A percentile compares a stretch with the other conserved stretches of the same genome.
Conservation (phyloP, 208 protist genomes). For the Wallacemonas sp. region DNA sequence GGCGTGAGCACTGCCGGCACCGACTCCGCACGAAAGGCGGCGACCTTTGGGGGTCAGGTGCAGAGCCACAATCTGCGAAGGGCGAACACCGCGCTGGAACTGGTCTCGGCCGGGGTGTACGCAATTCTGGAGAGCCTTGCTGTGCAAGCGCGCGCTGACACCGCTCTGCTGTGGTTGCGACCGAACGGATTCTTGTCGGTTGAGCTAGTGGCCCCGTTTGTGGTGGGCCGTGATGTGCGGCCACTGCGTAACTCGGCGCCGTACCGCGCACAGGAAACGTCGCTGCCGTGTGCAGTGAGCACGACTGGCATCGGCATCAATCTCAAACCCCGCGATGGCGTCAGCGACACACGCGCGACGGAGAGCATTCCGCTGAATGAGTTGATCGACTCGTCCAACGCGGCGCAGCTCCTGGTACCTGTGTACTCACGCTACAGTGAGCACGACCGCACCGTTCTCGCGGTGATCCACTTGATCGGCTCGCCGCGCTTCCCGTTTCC, state of each 20-base stretch:
- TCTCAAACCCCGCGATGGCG: constrained; percentile 39
- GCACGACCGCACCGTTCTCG: constrained; percentile 28
- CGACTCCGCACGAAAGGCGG: constrained; percentile 10
- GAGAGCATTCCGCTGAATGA: constrained; percentile 58
- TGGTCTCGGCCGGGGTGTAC: constrained; percentile 83
- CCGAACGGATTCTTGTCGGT: constrained; percentile 63
- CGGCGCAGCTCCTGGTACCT: constrained; percentile 79
- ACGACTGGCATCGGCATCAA: constrained; percentile 81
- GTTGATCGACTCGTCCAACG: constrained; percentile 67
- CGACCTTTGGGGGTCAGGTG: constrained; percentile 66
- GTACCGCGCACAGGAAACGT: constrained; percentile 71
- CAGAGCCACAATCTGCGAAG: constrained; percentile 55
- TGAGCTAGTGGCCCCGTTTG: constrained; percentile 87
- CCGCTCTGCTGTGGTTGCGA: constrained; percentile 78
- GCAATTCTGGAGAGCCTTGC: constrained; percentile 72
- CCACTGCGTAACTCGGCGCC: constrained; percentile 67
- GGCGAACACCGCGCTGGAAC: constrained; percentile 67
- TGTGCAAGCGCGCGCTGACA: constrained; percentile 65
- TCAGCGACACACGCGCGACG: constrained; percentile 15
- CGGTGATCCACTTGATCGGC: constrained; percentile 81
- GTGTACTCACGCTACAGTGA: constrained; percentile 65
- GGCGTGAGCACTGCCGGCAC: neutral
- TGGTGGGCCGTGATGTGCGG: constrained; percentile 68
- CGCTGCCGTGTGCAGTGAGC: constrained; percentile 67
- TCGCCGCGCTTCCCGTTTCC: constrained; percentile 67